Evolutionary conservation across 225 moss, liverwort and hornwort species (phyloP).

Genomic region (Bryum argenteum): DNA sequence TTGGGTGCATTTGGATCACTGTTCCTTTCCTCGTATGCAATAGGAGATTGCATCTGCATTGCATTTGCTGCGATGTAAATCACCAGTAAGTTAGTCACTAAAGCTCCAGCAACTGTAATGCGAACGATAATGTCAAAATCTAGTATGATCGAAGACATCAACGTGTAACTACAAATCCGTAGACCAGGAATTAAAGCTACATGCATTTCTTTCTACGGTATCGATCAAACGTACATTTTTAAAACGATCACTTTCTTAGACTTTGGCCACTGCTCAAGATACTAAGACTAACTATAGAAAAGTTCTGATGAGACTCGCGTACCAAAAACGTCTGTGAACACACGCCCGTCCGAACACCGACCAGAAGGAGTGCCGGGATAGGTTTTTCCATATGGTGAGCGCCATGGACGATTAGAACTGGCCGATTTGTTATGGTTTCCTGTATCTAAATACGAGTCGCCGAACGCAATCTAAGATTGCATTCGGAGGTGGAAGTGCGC

Average conservation of each 20-base stretch:
- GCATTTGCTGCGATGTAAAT: conserved; percentile 34
- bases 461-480: conserved; percentile 60
- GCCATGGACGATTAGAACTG: conserved; percentile 47
- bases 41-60: conserved; percentile 40
- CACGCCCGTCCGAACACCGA: conserved; percentile 55
- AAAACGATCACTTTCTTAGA: too few relatives aligned
- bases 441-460: conserved; percentile 60
- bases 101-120: conserved; percentile 10
- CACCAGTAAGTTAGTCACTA: conserved; percentile 4
- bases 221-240: too few relatives aligned
- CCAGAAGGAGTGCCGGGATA: conserved; percentile 50
- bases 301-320: conserved; percentile 21
- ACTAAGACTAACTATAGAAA: too few relatives aligned
- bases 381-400: conserved; percentile 44
- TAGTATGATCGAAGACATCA: too few relatives aligned
- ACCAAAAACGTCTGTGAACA: conserved; percentile 58
- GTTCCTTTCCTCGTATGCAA: conserved; percentile 45
- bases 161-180: too few relatives aligned
- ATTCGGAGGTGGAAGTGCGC: conserved; percentile 35
- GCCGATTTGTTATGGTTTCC: conserved; percentile 62
- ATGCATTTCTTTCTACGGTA: too few relatives aligned
- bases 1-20: conserved; percentile 49
- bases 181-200: too few relatives aligned
- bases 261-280: too few relatives aligned
- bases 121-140: background rate